Evolutionary conservation across 2,329 filamentous ascomycete genomes (phyloP), one percentile per base, ranked within the genome.

Genomic region (Claviceps pazoutovae): DNA sequence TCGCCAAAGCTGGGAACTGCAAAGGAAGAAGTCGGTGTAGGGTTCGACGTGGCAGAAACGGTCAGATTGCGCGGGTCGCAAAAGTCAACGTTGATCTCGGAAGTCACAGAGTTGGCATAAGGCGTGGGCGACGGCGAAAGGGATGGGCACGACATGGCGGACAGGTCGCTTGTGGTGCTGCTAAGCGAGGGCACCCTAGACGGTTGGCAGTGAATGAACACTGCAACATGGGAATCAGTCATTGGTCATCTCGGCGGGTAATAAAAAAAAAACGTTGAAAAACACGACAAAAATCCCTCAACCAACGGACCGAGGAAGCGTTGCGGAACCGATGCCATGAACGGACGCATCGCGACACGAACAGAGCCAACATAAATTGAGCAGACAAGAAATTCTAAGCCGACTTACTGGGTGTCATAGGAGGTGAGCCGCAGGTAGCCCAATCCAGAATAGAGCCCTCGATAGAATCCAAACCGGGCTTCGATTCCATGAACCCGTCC

Each of bases 31-130:
- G 74, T 69, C 49, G 75, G 63, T 8, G 71, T 74, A 41, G 74
- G 66, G 60, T 72, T 75, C 55, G 72, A 67, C 64, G 68, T 67
- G 51, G 72, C 76, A 30, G 71, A 75, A 16, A 95, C 87, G 19
- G 86, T 95, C 57, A 96, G 73, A 64, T 95, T 88, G 63, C 90
- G 83, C 37, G 91, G 90, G 64, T 96, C 90, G 69, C 91, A 95
- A 67, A 93, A 94, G 69, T 88, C 84, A 59, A 88, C 77, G 66
- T 88, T 84, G 58, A 78, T 74, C 62, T 88, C 84, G 2, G 82
- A 81, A 46, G 77, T 72, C 64, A 83, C 72, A 52, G 86, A 81
- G 60, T 78, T 74, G 59, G 87, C 82, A 57, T 87, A 83, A 34
- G 88, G 87, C 47, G 87, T 86, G 17, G 89, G 88, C 36, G 88